Evolutionary conservation across 148 eudicot genomes (phyloP).

Genomic region (Rhododendron griersonianum): DNA sequence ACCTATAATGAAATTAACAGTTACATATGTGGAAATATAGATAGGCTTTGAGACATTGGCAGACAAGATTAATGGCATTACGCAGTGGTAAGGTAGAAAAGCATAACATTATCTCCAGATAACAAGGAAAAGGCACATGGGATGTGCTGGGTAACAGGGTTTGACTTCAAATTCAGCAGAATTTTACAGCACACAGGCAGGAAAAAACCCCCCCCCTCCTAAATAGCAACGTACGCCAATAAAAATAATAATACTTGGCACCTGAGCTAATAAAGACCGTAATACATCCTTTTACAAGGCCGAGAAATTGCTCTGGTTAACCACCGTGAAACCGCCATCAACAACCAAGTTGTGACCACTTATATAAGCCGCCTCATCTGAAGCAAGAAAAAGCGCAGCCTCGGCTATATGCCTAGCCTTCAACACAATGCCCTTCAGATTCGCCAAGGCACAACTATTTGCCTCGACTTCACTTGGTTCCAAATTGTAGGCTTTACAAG

Average conservation of each 20-base stretch:
- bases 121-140: conserved; percentile 22
- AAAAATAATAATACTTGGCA: not conserved
- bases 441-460: conserved; percentile 21
- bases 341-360: conserved; percentile 73
- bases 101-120: not conserved
- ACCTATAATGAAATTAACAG: not conserved
- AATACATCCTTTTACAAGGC: not conserved
- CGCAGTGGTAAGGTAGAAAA: not conserved
- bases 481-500: conserved; percentile 39
- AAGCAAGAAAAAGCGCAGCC: conserved; percentile 77
- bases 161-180: conserved; percentile 3
- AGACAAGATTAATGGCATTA: not conserved
- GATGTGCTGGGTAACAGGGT: conserved; percentile 1
- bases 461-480: conserved; percentile 44
- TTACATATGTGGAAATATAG: not conserved
- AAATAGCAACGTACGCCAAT: not conserved
- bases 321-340: conserved; percentile 78
- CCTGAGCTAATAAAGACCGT: not conserved
- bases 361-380: conserved; percentile 70
- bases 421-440: conserved; percentile 56
- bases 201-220: not conserved
- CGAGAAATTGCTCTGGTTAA: conserved; percentile 13
- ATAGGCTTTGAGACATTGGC: not conserved
- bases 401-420: conserved; percentile 65
- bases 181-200: not conserved